Percentiles rank a stretch among this genome's conserved stretches.
Evolutionary conservation across 2,329 filamentous ascomycete species (phyloP).

Genomic region (Diaporthe velutina): DNA sequence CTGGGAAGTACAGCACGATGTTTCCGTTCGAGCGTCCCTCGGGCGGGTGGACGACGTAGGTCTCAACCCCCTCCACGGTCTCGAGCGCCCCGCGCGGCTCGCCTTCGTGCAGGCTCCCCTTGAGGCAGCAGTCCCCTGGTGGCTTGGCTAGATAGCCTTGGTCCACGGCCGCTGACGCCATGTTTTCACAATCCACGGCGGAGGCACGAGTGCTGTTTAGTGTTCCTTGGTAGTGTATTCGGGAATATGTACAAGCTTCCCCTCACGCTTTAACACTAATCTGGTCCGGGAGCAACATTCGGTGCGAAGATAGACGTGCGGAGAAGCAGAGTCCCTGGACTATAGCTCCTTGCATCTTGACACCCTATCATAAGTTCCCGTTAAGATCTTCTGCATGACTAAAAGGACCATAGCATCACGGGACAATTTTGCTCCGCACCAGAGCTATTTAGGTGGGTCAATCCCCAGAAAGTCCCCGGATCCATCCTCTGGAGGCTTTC

Average conservation of each 20-base stretch:
- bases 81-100: constrained; percentile 50
- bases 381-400: not conserved
- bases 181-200: fast-evolving
- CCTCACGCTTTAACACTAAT: not conserved
- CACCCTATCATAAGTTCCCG: not conserved
- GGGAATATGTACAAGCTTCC: not conserved
- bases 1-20: constrained; percentile 59
- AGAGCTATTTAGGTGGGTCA: too few species aligned
- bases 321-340: not conserved
- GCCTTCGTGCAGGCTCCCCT: constrained; percentile 54
- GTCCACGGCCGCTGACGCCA: not conserved
- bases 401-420: too few species aligned
- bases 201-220: not conserved
- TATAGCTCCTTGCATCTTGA: not conserved
- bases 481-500: too few species aligned
- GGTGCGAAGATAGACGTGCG: not conserved
- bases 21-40: constrained; percentile 52
- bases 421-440: too few species aligned
- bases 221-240: fast-evolving
- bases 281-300: not conserved
- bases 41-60: constrained; percentile 51
- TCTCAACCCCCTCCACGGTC: constrained; percentile 51
- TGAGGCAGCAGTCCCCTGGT: constrained; percentile 53
- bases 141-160: constrained; percentile 48
- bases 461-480: too few species aligned